These are phyloP conservation scores for Aspergillus phoenicis DNA, from an alignment of 2,329 filamentous ascomycete species.

Conservation along the genomic window DNA sequence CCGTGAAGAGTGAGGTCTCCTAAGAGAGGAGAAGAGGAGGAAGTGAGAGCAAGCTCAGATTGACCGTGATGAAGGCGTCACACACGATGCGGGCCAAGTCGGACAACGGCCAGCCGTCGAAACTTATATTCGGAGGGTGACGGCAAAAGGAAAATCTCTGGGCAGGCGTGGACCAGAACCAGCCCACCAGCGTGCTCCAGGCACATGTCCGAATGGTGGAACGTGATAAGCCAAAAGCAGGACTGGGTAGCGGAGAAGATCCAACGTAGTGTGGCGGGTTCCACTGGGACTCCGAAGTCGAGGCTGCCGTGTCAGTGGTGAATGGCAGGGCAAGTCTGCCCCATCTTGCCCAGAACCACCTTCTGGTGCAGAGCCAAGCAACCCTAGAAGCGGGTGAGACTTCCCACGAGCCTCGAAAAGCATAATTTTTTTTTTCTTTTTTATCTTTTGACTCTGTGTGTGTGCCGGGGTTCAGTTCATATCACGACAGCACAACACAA, in stretches of 20 bases:
- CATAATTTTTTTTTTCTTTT: background rate
- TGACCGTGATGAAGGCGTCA: constrained; percentile 20
- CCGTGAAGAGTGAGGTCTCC: constrained; percentile 3
- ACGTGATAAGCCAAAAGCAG: constrained; percentile 25
- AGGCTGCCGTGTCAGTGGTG: constrained; percentile 12
- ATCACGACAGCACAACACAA: no score
- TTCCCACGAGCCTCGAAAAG: constrained; percentile 1
- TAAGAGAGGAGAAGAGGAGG: background rate
- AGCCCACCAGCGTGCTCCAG: constrained; percentile 19
- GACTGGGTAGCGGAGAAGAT: constrained; percentile 15
- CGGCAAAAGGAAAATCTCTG: constrained; percentile 20
- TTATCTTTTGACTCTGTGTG: no score
- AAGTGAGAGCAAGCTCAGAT: constrained; percentile 3
- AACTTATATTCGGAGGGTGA: constrained; percentile 23
- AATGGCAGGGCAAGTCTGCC: background rate
- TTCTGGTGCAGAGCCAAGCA: background rate
- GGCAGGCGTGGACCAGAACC: constrained; percentile 18
- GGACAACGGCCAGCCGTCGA: constrained; percentile 16
- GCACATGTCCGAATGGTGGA: constrained; percentile 24
- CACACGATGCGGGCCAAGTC: constrained; percentile 28
- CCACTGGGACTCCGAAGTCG: constrained; percentile 4
- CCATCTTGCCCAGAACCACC: background rate
- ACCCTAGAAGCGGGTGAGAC: constrained; percentile 4
- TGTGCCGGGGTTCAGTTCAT: no score
- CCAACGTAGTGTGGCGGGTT: constrained; percentile 15